A percentile compares a stretch with the other conserved stretches of the same genome.
Evolutionary conservation across 2,329 filamentous ascomycete species (phyloP).

Genomic region (Trichoderma sp.): DNA sequence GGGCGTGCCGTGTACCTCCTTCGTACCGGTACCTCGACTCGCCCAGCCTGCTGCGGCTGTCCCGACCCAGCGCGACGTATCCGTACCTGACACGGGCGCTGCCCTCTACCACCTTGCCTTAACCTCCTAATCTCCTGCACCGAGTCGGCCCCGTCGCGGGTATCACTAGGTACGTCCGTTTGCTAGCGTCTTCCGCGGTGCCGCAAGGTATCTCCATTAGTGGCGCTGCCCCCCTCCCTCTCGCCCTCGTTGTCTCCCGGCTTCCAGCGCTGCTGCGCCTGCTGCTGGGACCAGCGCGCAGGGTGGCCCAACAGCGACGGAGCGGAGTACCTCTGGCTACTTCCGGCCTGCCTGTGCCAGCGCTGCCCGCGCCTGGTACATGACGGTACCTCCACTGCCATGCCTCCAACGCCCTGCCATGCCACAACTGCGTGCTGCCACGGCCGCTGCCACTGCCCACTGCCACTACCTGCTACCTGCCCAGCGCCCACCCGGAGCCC

Average conservation of each 20-base stretch:
- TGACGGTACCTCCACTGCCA: no score
- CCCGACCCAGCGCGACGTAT: conserved; percentile 9
- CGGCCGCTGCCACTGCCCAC: neutral
- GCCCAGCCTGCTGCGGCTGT: neutral
- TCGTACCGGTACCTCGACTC: conserved; percentile 17
- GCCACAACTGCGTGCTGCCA: conserved; percentile 1
- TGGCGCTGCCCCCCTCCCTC: conserved; percentile 6
- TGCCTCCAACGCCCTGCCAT: no score
- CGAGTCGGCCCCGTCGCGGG: conserved; percentile 21
- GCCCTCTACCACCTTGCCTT: neutral
- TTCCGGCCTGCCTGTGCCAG: neutral
- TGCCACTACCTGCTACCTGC: neutral
- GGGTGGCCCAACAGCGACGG: conserved; percentile 24
- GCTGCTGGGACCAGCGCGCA: conserved; percentile 17
- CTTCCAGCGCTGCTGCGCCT: conserved; percentile 26
- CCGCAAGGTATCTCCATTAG: conserved; percentile 17
- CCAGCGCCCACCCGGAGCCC: conserved; percentile 22
- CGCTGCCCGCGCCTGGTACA: no score
- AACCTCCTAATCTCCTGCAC: conserved; percentile 19
- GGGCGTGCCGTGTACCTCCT: neutral
- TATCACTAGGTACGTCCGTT: conserved; percentile 28
- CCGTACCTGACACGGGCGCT: conserved; percentile 9
- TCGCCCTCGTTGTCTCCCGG: conserved; percentile 16
- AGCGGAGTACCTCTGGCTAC: neutral
- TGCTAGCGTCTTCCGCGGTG: conserved; percentile 10